These are phyloP conservation scores for Lathyrus oleraceus DNA, from an alignment of 306 rosid genomes.

Conservation along the genomic window DNA sequence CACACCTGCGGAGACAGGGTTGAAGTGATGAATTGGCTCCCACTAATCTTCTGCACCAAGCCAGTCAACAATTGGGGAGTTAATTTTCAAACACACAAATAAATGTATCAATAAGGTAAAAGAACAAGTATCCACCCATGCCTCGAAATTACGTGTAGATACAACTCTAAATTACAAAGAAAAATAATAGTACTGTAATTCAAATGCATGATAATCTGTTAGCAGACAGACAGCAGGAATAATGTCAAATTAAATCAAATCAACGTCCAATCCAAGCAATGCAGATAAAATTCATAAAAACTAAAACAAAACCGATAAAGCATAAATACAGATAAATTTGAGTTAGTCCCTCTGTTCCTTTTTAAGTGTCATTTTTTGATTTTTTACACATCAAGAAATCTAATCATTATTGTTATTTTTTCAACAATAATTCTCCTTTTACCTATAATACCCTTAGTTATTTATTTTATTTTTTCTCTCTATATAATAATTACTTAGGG, in stretches of 20 bases:
- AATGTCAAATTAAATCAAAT: background rate
- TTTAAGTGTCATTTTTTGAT: no score
- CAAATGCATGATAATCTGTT: background rate
- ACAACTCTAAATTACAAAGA: conserved; percentile 12
- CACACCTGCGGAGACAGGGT: conserved; percentile 40
- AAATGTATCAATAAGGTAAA: conserved; percentile 8
- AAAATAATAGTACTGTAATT: background rate
- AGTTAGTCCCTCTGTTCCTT: no score
- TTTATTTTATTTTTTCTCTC: no score
- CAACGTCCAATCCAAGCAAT: conserved; percentile 15
- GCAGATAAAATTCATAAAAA: background rate
- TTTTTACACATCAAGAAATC: no score
- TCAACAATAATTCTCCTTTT: no score
- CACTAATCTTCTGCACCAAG: conserved; percentile 50
- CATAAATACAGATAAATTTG: background rate
- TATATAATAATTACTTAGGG: no score
- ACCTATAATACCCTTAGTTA: no score
- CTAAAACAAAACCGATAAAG: background rate
- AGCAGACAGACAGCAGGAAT: background rate
- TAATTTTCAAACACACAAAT: conserved; percentile 17
- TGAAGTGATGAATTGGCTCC: conserved; percentile 32
- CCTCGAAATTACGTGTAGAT: conserved; percentile 8
- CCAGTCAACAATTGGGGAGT: conserved; percentile 15
- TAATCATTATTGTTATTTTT: no score
- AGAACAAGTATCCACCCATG: background rate